Evolutionary conservation across 2,329 filamentous ascomycete genomes (phyloP).

Genomic region (Monosporascus sp.): DNA sequence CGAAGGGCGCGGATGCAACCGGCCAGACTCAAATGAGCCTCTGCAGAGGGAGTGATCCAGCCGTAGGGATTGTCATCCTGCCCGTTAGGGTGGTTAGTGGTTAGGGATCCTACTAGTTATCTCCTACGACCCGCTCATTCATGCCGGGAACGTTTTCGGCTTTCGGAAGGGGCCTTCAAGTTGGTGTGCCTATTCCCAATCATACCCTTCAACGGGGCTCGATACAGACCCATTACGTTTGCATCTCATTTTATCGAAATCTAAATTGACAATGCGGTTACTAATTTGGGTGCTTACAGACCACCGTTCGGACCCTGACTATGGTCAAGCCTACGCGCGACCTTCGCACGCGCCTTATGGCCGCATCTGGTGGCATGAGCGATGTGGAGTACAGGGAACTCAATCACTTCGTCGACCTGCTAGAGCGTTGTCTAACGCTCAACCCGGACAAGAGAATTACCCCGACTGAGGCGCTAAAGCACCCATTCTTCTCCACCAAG

Average conservation of each 20-base stretch:
- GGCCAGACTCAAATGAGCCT: not conserved
- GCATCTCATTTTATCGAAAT: not conserved
- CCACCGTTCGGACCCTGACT: conserved; percentile 61
- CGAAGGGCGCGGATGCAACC: not conserved
- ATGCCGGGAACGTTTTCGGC: not conserved
- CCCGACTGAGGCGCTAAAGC: conserved; percentile 77
- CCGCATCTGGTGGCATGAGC: conserved; percentile 67
- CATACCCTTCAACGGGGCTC: not conserved
- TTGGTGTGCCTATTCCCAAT: not conserved
- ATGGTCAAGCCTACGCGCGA: conserved; percentile 75
- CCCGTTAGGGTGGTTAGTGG: not conserved
- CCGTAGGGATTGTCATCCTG: not conserved
- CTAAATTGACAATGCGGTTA: not conserved
- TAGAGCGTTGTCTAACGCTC: conserved; percentile 82
- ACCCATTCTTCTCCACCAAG: conserved; percentile 71
- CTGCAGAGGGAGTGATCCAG: not conserved
- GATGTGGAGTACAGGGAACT: conserved; percentile 74
- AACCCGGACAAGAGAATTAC: conserved; percentile 92
- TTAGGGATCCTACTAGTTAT: not conserved
- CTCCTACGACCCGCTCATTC: not conserved
- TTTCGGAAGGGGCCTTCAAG: not conserved
- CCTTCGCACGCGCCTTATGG: conserved; percentile 73
- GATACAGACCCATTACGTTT: not conserved
- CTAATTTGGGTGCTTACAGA: conserved; percentile 37
- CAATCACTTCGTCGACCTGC: conserved; percentile 76